Evolutionary conservation across 352 stramenopile species (phyloP).

Genomic region (Globisporangium camurandrum): DNA sequence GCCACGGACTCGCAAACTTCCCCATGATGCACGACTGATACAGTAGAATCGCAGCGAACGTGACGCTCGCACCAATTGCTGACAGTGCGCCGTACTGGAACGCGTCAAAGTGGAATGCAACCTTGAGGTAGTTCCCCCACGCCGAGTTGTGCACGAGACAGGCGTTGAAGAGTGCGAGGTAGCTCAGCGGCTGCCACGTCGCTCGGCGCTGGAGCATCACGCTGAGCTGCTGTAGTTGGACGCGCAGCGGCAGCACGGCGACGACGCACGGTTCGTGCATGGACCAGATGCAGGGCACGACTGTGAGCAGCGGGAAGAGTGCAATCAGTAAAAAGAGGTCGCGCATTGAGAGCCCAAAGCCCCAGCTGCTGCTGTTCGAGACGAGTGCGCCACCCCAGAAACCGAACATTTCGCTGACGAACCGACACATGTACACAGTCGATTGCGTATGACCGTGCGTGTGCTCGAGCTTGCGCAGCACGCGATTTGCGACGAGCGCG

Average conservation of each 20-base stretch:
- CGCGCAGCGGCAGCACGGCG: constrained; percentile 15
- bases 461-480: constrained; percentile 34
- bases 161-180: constrained; percentile 54
- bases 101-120: constrained; percentile 58
- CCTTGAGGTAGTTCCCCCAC: constrained; percentile 77
- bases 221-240: constrained; percentile 39
- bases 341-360: constrained; percentile 45
- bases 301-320: constrained; percentile 42
- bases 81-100: constrained; percentile 75
- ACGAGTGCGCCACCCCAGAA: constrained; percentile 61
- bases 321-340: constrained; percentile 60
- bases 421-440: constrained; percentile 71
- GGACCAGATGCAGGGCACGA: constrained; percentile 44
- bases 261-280: constrained; percentile 43
- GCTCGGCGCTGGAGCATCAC: constrained; percentile 57
- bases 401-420: constrained; percentile 69
- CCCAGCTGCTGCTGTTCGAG: constrained; percentile 50
- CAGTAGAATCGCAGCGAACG: constrained; percentile 44
- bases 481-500: constrained; percentile 53
- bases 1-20: constrained; percentile 38
- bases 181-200: constrained; percentile 72
- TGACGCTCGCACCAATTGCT: constrained; percentile 59
- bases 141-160: constrained; percentile 66
- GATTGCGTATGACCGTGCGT: constrained; percentile 42
- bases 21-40: constrained; percentile 47